These are phyloP conservation scores for Euphorbia lathyris DNA, from an alignment of 345 rosid genomes.

Conservation along the genomic window DNA sequence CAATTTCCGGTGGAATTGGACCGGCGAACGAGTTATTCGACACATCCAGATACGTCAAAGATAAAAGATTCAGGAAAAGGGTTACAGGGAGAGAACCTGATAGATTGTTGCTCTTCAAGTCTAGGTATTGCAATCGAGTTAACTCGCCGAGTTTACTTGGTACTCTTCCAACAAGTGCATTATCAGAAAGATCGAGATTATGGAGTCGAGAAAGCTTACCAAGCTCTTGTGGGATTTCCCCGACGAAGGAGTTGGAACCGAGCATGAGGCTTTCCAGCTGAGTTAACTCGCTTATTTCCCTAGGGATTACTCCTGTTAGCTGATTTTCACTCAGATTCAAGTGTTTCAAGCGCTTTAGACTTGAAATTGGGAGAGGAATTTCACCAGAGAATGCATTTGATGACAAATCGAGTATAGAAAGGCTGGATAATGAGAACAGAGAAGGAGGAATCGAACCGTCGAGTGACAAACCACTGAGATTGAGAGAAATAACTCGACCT, in stretches of 20 bases:
- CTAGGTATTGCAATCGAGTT: conserved; percentile 47
- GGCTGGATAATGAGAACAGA: conserved; percentile 50
- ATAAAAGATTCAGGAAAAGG: conserved; percentile 41
- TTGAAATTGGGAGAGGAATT: conserved; percentile 32
- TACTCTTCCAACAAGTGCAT: conserved; percentile 46
- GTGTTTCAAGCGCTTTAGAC: conserved; percentile 29
- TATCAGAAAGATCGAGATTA: conserved; percentile 63
- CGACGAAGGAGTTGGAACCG: conserved; percentile 44
- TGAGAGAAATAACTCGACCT: conserved; percentile 47
- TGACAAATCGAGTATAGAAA: conserved; percentile 59
- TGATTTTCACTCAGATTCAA: conserved; percentile 38
- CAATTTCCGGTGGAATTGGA: conserved; percentile 52
- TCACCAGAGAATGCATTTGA: conserved; percentile 44
- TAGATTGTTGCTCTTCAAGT: conserved; percentile 56
- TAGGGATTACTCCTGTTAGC: conserved; percentile 46
- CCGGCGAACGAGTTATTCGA: conserved; percentile 75
- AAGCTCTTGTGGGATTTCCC: conserved; percentile 53
- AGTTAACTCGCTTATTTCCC: conserved; percentile 37
- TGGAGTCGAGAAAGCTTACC: conserved; percentile 42
- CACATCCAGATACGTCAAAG: conserved; percentile 56
- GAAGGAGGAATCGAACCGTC: conserved; percentile 43
- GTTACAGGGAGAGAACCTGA: conserved; percentile 56
- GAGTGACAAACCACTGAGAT: conserved; percentile 40
- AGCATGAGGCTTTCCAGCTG: conserved; percentile 34
- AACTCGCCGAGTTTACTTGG: conserved; percentile 50